These are phyloP conservation scores for Metroxylon sagu DNA, from an alignment of 176 grass and related monocot species.

Conservation along the genomic window DNA sequence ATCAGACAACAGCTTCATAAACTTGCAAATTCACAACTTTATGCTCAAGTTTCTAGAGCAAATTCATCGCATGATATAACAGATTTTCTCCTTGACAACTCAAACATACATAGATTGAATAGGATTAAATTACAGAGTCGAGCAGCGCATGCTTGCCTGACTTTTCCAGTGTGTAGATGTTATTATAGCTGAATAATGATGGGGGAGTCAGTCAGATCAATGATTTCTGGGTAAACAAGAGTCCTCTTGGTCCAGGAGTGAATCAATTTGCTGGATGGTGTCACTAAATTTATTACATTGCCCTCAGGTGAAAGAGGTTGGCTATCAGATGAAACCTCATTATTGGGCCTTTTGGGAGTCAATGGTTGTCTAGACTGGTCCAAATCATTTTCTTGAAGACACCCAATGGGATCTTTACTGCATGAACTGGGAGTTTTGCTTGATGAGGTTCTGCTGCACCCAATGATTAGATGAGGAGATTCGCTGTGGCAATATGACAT, in stretches of 20 bases:
- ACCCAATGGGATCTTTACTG: not conserved
- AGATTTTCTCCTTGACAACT: no score
- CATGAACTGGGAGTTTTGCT: not conserved
- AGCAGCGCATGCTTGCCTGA: no score
- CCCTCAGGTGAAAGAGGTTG: constrained; percentile 4
- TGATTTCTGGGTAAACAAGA: constrained; percentile 22
- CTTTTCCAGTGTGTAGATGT: not conserved
- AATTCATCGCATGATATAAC: no score
- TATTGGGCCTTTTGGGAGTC: constrained; percentile 15
- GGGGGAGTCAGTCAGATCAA: constrained; percentile 76
- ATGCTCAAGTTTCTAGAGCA: no score
- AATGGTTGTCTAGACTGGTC: constrained; percentile 5
- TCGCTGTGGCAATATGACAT: not conserved
- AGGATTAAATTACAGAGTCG: no score
- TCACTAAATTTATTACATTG: constrained; percentile 22
- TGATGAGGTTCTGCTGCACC: not conserved
- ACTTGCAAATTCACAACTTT: no score
- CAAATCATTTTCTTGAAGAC: not conserved
- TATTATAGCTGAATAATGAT: constrained; percentile 49
- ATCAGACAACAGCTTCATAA: no score
- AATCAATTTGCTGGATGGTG: constrained; percentile 21
- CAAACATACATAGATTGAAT: no score
- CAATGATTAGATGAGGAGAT: not conserved
- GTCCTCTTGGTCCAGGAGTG: not conserved
- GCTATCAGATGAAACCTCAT: constrained; percentile 14